Base-by-base conservation (phyloP, 306 rosid species). In the Fagus crenata region DNA sequence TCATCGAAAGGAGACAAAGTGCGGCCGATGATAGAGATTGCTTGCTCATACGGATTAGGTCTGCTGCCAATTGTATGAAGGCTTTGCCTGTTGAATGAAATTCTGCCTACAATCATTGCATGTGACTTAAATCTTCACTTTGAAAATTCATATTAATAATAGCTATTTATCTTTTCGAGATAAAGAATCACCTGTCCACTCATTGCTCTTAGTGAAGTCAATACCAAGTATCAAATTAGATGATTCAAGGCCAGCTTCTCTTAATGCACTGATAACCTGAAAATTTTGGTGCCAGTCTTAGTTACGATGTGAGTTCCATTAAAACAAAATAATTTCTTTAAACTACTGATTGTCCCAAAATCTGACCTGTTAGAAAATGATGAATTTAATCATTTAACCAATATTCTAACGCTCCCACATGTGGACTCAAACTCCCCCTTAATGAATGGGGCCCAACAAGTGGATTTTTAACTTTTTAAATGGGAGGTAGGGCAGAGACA, bases 201-300 rank as follows among this genome's bases (percentile, higher is more conserved):
- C 99, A 78, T 95, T 95, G 90, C 99, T 95, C 86, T 95, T 92
- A 53, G 99, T 95, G 86, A 92, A 95, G 90, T 92, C 99, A 55
- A 95, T 81, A 49, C 97, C 97, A 76, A 95, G 87, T 77, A 95
- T 89, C 84, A 92, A 85, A 80, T 95, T 95, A 56, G 99, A 95
- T 64, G 99, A 95, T 80, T 95, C 99, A 53, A 95, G 88, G 65
- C 99, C 99, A 76, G 96, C 96, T 77, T 95, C 93, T 73, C 99
- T 92, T 77, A 95, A 80, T 67, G 97, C 85, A 75, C 93, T 82
- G 84, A 92, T 87, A 85, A 95, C 99, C 99, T 95, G 89, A 70
- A 54, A 51, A 73, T 67, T 77, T 63, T 54, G 67, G 75, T 64
- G 67, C n/a, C 86, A 79, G 60, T 43, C 33, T 49, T 53, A 2